Conservation (phyloP, 1,284 basidiomycete genomes). For the Golubevia pallescens region DNA sequence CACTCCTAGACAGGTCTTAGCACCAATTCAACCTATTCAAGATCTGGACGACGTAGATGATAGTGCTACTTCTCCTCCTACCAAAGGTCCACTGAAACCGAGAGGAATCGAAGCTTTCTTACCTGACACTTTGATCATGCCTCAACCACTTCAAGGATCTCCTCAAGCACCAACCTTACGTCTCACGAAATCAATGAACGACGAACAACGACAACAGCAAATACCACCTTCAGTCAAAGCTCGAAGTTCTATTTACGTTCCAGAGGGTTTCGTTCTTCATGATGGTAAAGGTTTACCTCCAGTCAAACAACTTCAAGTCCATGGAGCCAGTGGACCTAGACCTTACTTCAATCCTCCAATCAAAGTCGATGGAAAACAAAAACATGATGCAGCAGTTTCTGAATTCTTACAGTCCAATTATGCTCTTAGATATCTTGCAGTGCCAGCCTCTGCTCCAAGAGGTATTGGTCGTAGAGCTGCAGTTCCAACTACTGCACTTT, state of each 20-base stretch:
- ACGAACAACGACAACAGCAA: too few relatives aligned
- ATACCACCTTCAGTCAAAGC: constrained; percentile 14
- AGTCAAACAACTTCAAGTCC: constrained; percentile 33
- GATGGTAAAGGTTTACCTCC: constrained; percentile 32
- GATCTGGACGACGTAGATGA: constrained; percentile 31
- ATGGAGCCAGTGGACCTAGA: constrained; percentile 33
- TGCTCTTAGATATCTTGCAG: constrained; percentile 4
- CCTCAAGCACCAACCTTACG: constrained; percentile 26
- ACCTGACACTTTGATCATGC: constrained; percentile 42
- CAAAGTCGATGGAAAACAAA: constrained; percentile 16
- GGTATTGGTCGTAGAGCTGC: constrained; percentile 53
- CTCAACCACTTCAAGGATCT: constrained; percentile 36
- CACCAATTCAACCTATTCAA: not conserved
- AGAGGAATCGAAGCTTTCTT: constrained; percentile 30
- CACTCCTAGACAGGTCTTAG: not conserved
- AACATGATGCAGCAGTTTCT: constrained; percentile 18
- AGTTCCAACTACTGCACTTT: constrained; percentile 52
- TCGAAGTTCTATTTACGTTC: constrained; percentile 34
- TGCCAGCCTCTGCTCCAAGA: constrained; percentile 39
- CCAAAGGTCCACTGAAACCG: constrained; percentile 39
- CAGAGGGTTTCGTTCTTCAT: constrained; percentile 50
- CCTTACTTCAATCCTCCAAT: constrained; percentile 27
- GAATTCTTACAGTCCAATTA: constrained; percentile 22
- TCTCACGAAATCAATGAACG: constrained; percentile 10
- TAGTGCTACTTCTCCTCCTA: constrained; percentile 36